Percentiles rank a stretch among this genome's conserved stretches.
Evolutionary conservation across 2,329 filamentous ascomycete genomes (phyloP).

Genomic region (Alternaria sp.): DNA sequence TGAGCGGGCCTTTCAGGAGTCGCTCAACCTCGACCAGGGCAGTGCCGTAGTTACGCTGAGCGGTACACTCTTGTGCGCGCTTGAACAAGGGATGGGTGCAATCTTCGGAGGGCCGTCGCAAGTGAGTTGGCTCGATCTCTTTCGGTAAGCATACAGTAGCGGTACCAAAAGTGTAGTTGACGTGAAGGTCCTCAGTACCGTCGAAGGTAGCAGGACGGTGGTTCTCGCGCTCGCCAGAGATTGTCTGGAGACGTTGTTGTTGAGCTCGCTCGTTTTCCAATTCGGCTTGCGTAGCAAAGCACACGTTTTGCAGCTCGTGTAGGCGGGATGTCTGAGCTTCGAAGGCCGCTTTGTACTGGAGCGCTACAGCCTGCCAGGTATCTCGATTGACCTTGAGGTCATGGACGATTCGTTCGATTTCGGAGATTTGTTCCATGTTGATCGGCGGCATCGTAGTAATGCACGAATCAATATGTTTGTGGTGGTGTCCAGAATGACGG

Average conservation of each 20-base stretch:
- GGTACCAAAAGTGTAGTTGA: conserved; percentile 13
- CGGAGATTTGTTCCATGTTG: conserved; percentile 11
- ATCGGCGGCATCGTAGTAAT: conserved; percentile 24
- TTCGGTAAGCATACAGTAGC: conserved; percentile 16
- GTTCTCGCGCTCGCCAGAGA: not conserved
- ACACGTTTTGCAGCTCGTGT: conserved; percentile 33
- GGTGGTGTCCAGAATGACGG: not conserved
- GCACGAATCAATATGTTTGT: conserved; percentile 11
- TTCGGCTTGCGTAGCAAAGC: conserved; percentile 41
- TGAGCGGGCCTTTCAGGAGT: conserved; percentile 34
- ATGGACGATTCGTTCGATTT: conserved; percentile 24
- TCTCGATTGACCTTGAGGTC: conserved; percentile 39
- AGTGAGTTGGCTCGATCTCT: not conserved
- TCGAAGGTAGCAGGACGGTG: conserved; percentile 1
- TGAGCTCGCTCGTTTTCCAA: conserved; percentile 38
- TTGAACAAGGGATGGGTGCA: conserved; percentile 24
- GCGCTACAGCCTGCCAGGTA: conserved; percentile 37
- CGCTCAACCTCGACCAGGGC: conserved; percentile 33
- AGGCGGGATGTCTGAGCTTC: conserved; percentile 30
- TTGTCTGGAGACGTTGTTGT: conserved; percentile 16
- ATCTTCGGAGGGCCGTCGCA: not conserved
- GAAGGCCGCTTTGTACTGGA: conserved; percentile 37
- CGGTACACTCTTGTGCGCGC: conserved; percentile 23
- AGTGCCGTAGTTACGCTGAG: conserved; percentile 28
- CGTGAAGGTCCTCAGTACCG: conserved; percentile 1